Conservation (phyloP, 768 basidiomycete genomes). For the Psilocybe sp. region DNA sequence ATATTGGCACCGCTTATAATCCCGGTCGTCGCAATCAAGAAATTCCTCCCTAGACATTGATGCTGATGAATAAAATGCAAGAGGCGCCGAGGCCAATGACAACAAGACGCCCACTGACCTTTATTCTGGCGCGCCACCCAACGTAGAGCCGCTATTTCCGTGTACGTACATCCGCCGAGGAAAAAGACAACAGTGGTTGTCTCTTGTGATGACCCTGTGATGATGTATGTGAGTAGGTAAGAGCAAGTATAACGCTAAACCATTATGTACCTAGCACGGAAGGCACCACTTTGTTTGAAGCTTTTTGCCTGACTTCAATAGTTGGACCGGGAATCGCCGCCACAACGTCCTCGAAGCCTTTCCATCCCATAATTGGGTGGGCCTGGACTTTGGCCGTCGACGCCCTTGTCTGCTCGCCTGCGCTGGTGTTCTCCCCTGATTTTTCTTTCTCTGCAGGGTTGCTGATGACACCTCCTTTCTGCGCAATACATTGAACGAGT, state of each 20-base stretch:
- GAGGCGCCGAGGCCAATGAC: neutral
- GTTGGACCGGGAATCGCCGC: conserved; percentile 81
- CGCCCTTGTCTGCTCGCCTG: conserved; percentile 34
- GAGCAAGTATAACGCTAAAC: conserved; percentile 4
- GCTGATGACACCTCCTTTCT: conserved; percentile 86
- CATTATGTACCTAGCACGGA: conserved; percentile 10
- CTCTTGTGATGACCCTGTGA: conserved; percentile 34
- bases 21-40: conserved; percentile 89
- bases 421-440: conserved; percentile 30
- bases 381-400: conserved; percentile 65
- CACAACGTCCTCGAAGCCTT: conserved; percentile 92
- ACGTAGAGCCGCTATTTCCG: conserved; percentile 92
- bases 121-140: conserved; percentile 87
- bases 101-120: conserved; percentile 43
- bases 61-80: conserved; percentile 6
- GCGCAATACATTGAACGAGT: conserved; percentile 89
- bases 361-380: conserved; percentile 95
- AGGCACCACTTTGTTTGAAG: conserved; percentile 13
- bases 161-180: conserved; percentile 95
- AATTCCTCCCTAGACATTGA: conserved; percentile 64
- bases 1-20: conserved; percentile 80
- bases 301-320: conserved; percentile 68
- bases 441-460: conserved; percentile 69
- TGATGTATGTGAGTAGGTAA: conserved; percentile 2
- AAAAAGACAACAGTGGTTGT: conserved; percentile 90